A percentile compares a stretch with the other conserved stretches of the same genome.
phyloP scores from a whole-genome alignment of 2,329 filamentous ascomycete species.

The Claviceps sp. region DNA sequence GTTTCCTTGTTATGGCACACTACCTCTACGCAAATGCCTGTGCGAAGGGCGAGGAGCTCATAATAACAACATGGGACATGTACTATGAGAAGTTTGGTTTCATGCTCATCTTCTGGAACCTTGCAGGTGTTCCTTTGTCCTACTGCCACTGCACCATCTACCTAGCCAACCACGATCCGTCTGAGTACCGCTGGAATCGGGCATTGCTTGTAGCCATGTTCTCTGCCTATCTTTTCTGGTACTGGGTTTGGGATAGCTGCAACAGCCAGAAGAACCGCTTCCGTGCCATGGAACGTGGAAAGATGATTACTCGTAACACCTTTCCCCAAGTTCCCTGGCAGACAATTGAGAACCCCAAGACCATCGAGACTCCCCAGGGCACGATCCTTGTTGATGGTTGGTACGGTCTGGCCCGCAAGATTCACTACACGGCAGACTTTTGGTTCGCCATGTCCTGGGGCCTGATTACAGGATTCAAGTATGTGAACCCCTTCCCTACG shows the following conservation, averaged over 20 bases:
- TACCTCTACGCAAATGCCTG: constrained; percentile 89
- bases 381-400: constrained; percentile 75
- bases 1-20: constrained; percentile 77
- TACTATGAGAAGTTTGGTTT: constrained; percentile 96
- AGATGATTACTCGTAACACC: constrained; percentile 55
- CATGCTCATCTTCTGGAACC: constrained; percentile 97
- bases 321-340: constrained; percentile 91
- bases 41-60: constrained; percentile 82
- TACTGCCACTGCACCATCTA: constrained; percentile 93
- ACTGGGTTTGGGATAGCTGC: constrained; percentile 86
- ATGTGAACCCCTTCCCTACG: constrained; percentile 3
- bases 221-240: constrained; percentile 63
- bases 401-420: constrained; percentile 61
- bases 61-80: constrained; percentile 85
- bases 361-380: constrained; percentile 58
- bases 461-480: constrained; percentile 36
- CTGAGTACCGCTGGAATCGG: constrained; percentile 64
- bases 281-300: constrained; percentile 65
- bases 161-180: constrained; percentile 69
- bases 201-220: constrained; percentile 53
- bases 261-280: constrained; percentile 93
- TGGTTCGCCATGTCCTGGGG: constrained; percentile 39
- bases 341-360: constrained; percentile 65
- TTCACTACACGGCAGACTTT: constrained; percentile 35
- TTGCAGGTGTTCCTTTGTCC: constrained; percentile 77